These are phyloP conservation scores for Tardiomyces depauwii DNA, from an alignment of 1,139 yeast genomes.

Conservation along the genomic window DNA sequence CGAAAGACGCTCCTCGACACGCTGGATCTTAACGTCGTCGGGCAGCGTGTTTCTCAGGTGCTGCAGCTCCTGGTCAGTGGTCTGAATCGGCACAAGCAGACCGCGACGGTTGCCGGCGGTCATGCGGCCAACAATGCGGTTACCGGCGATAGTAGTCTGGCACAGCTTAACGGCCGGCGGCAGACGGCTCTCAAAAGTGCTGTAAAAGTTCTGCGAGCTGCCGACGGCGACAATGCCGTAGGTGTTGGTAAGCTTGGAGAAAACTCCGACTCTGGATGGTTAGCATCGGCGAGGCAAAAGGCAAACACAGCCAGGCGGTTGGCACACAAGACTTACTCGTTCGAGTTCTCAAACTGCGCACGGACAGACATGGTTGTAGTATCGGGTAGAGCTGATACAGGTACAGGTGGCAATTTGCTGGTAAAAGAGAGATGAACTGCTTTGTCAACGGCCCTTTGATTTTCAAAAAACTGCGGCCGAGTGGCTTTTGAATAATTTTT, in stretches of 20 bases:
- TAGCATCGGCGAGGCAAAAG: slow-evolving; percentile 8
- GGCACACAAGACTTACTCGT: slow-evolving; percentile 42
- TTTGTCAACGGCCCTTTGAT: background rate
- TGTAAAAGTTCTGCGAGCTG: slow-evolving; percentile 93
- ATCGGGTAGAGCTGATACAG: background rate
- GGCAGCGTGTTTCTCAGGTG: slow-evolving; percentile 96
- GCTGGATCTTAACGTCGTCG: slow-evolving; percentile 90
- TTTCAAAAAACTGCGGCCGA: background rate
- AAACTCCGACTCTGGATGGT: slow-evolving; percentile 61
- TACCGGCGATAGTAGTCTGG: slow-evolving; percentile 96
- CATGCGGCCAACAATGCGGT: slow-evolving; percentile 96
- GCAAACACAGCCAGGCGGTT: slow-evolving; percentile 7
- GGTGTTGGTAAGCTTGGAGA: slow-evolving; percentile 90
- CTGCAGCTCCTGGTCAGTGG: slow-evolving; percentile 98
- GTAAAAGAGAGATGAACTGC: no score
- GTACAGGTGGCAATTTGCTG: background rate
- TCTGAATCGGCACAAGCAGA: slow-evolving; percentile 89
- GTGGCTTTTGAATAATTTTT: background rate
- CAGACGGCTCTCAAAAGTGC: slow-evolving; percentile 84
- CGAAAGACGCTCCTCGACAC: slow-evolving; percentile 94
- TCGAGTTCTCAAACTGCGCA: slow-evolving; percentile 79
- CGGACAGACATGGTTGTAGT: slow-evolving; percentile 13
- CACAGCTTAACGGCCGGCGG: slow-evolving; percentile 95
- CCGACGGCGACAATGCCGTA: slow-evolving; percentile 96
- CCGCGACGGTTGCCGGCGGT: slow-evolving; percentile 99